A percentile compares a stretch with the other conserved stretches of the same genome.
Conservation (phyloP, 352 stramenopile genomes). For the Phytophthora megakarya region DNA sequence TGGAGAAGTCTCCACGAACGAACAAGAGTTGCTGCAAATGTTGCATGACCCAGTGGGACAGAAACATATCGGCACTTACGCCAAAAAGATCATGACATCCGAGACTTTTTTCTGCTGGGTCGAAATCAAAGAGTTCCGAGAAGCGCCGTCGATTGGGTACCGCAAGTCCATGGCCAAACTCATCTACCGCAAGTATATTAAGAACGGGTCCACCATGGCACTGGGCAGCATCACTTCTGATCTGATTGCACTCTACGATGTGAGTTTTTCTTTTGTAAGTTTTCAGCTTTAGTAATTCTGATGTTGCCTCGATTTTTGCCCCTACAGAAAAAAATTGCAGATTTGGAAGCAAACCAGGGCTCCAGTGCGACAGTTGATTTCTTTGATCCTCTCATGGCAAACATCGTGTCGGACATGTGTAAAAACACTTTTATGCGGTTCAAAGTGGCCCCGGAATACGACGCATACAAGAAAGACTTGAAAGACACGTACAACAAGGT, state of each 20-base stretch:
- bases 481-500: conserved; percentile 90
- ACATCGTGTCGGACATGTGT: conserved; percentile 78
- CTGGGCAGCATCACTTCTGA: conserved; percentile 79
- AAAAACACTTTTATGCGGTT: conserved; percentile 85
- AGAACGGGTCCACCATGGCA: conserved; percentile 72
- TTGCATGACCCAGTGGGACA: conserved; percentile 80
- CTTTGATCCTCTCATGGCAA: conserved; percentile 69
- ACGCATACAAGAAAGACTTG: conserved; percentile 73
- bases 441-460: conserved; percentile 71
- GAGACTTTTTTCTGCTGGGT: conserved; percentile 90
- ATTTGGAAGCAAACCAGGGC: conserved; percentile 47
- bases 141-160: conserved; percentile 68
- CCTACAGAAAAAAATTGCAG: conserved; percentile 64
- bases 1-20: conserved; percentile 55
- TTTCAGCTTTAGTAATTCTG: conserved; percentile 4
- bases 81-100: conserved; percentile 84
- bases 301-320: not conserved
- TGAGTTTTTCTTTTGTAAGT: conserved; percentile 36
- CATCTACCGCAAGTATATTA: conserved; percentile 89
- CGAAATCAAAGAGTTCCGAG: conserved; percentile 83
- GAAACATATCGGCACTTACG: conserved; percentile 80
- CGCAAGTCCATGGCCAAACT: conserved; percentile 79
- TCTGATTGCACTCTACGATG: conserved; percentile 69
- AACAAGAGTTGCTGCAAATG: conserved; percentile 72
- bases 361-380: conserved; percentile 61